Conservation (phyloP, 176 grass and related monocot genomes). For the Miscanthus lutarioriparius region DNA sequence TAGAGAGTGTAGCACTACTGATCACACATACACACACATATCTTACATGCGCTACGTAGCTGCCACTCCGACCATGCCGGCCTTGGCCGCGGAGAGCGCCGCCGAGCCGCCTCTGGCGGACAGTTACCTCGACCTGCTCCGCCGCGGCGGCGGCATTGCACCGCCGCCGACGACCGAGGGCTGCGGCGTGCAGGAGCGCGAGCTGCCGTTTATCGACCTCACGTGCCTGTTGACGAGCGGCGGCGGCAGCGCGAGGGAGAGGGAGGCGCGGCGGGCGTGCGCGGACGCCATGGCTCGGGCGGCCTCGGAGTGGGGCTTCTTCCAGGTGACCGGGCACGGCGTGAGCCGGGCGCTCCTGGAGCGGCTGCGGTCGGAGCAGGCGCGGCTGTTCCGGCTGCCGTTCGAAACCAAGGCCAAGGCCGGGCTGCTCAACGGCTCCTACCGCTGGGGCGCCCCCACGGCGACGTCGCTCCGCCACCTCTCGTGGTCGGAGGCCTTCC, state of each 20-base stretch:
- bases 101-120: conserved; percentile 55
- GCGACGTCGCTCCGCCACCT: conserved; percentile 73
- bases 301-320: conserved; percentile 85
- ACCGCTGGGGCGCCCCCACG: conserved; percentile 80
- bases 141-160: conserved; percentile 14
- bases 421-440: conserved; percentile 67
- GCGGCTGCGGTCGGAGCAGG: conserved; percentile 58
- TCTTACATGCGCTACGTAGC: background rate
- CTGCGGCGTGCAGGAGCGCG: conserved; percentile 35
- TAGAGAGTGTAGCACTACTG: no score
- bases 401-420: conserved; percentile 62
- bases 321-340: conserved; percentile 78
- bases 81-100: background rate
- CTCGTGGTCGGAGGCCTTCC: conserved; percentile 92
- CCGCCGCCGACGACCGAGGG: background rate
- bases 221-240: conserved; percentile 15
- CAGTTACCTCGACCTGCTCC: conserved; percentile 61
- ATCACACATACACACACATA: background rate
- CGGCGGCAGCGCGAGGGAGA: background rate
- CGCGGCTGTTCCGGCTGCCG: conserved; percentile 61
- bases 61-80: conserved; percentile 27
- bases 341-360: conserved; percentile 45
- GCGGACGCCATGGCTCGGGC: conserved; percentile 27
- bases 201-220: conserved; percentile 75
- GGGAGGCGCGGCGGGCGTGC: no score